Percentiles rank a stretch among this genome's conserved stretches.
phyloP scores from a whole-genome alignment of 371 early-diverging fungal genomes.

The Umbelopsis sp. region DNA sequence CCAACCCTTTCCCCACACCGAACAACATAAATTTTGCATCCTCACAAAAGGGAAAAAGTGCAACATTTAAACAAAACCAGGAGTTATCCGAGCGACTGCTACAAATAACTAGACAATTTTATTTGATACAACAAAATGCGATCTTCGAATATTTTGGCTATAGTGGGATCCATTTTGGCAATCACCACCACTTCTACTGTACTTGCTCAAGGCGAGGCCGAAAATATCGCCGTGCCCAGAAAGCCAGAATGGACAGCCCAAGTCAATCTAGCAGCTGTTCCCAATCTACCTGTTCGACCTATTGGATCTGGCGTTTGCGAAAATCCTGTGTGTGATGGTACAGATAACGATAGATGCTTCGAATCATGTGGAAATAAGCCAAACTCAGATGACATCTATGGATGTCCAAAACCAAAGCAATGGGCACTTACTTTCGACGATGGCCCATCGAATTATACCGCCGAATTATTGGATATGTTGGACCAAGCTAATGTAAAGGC shows the following conservation, averaged over 20 bases:
- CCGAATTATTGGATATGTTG: conserved; percentile 52
- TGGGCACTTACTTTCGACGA: conserved; percentile 70
- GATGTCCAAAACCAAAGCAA: conserved; percentile 31
- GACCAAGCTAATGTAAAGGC: conserved; percentile 49
- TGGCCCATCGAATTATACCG: conserved; percentile 56
- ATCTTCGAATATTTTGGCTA: conserved; percentile 1
- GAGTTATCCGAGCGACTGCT: background rate
- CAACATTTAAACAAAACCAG: conserved; percentile 3
- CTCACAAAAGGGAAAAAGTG: too few relatives aligned
- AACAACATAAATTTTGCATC: too few relatives aligned
- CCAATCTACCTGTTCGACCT: conserved; percentile 29
- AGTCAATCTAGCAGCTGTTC: conserved; percentile 44
- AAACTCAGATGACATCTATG: conserved; percentile 36
- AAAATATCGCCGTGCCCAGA: conserved; percentile 63
- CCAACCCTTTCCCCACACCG: too few relatives aligned
- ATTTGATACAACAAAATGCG: background rate
- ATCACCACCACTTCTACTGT: conserved; percentile 30
- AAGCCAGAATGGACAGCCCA: conserved; percentile 57
- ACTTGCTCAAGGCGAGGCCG: conserved; percentile 54
- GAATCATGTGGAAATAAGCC: conserved; percentile 46
- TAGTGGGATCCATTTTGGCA: conserved; percentile 25
- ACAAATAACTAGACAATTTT: background rate
- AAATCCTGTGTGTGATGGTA: conserved; percentile 38
- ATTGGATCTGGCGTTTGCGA: conserved; percentile 46
- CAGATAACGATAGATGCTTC: conserved; percentile 43